phyloP scores from a whole-genome alignment of 2,329 filamentous ascomycete genomes.

The Decorospora gaudefroyi region DNA sequence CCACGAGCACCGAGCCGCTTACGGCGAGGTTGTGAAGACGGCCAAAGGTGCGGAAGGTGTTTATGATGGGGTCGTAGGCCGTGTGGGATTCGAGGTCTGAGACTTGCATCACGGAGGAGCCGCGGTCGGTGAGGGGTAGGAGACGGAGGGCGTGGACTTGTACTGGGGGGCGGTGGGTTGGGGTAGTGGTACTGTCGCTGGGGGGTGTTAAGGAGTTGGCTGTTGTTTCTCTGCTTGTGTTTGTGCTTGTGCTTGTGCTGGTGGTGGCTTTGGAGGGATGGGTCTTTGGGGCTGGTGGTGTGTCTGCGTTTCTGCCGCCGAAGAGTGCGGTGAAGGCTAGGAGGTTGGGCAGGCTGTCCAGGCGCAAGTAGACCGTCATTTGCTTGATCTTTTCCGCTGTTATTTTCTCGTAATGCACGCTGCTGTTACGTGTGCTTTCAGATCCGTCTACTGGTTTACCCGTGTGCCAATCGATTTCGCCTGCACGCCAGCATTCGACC shows the following conservation, averaged over 20 bases:
- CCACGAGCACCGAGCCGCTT: conserved; percentile 78
- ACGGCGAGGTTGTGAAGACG: conserved; percentile 82
- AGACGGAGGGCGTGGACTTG: conserved; percentile 85
- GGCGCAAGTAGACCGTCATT: conserved; percentile 77
- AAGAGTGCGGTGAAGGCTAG: conserved; percentile 83
- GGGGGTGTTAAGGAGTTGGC: no score
- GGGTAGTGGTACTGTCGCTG: conserved; percentile 30
- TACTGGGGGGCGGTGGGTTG: no score
- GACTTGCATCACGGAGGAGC: conserved; percentile 93
- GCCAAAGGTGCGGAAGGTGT: conserved; percentile 87
- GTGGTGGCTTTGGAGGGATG: conserved; percentile 45
- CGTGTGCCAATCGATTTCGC: conserved; percentile 86
- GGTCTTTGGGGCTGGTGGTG: conserved; percentile 43
- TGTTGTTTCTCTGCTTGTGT: no score
- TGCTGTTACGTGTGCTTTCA: conserved; percentile 49
- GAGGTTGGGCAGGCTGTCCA: conserved; percentile 81
- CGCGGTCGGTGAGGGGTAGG: conserved; percentile 85
- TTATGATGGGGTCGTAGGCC: conserved; percentile 77
- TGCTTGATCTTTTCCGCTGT: conserved; percentile 60
- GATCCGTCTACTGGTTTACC: conserved; percentile 53
- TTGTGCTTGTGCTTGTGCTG: conserved; percentile 28
- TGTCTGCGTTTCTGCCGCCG: conserved; percentile 58
- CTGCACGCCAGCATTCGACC: conserved; percentile 73
- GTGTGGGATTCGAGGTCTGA: conserved; percentile 74
- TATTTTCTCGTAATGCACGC: conserved; percentile 56